Base-by-base conservation (phyloP, 1,284 basidiomycete genomes). In the Tranzscheliella williamsii region DNA sequence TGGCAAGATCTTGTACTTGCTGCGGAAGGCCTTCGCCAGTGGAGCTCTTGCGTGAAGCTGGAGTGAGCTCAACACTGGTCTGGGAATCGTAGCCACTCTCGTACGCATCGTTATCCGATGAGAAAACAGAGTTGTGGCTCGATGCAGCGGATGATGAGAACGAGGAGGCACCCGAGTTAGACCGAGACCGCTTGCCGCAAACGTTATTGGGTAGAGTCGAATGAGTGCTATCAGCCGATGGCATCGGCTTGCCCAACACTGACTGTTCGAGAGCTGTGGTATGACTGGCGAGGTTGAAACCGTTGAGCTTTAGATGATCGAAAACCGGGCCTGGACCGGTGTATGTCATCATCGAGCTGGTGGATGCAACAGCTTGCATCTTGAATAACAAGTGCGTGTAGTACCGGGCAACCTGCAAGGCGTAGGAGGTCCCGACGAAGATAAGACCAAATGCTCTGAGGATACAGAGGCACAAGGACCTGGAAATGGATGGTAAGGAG, bases 201-300 rank as follows among this genome's bases (percentile, higher is more conserved):
- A 52, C 21, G n/a, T 44, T 49, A 18, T 43, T 40, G 11, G 31
- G 32, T 38, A 38, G 36, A 38, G 38, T 20, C 13, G 37, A 36
- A 20, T 42, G 31, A 15, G 23, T 29, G 20, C 34, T 33, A 29
- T 22, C n/a, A 30, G 30, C 16, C n/a, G 36, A n/a, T 33, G 46
- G 45, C 34, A 40, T 41, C 5, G 58, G 49, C 45, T 63, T 56
- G 48, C 53, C 60, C 16, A 56, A 43, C 49, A 63, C 49, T 38
- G 48, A 52, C 48, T 63, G 60, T 48, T 62, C 52, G 41, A 62
- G 52, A 17, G 60, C 60, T 29, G 53, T 48, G 53, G 48, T 56
- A 53, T 63, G 60, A 45, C 31, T 40, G 32, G 49, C 53, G 18
- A 63, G 42, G 42, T 63, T 63, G 49, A 37, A 39, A 26, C 53